phyloP scores from a whole-genome alignment of 257 asterid species.

The Cynanchum wilfordii region DNA sequence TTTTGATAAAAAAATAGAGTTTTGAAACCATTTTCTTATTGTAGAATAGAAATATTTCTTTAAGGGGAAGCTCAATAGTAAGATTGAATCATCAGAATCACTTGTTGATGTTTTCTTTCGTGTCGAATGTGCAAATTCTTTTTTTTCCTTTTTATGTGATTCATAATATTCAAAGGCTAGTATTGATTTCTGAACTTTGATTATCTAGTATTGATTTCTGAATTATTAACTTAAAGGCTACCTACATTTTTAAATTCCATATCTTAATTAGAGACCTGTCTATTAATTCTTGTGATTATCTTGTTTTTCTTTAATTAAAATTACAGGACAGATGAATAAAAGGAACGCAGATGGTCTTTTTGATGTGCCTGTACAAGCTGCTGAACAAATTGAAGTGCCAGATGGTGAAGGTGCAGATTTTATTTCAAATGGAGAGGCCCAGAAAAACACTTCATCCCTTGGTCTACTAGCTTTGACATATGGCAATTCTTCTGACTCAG shows the following conservation, averaged over 20 bases:
- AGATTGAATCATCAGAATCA: neutral
- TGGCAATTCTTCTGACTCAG: constrained; percentile 81
- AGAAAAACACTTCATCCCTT: constrained; percentile 64
- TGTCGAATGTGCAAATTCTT: neutral
- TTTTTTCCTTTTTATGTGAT: neutral
- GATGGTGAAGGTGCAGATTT: constrained; percentile 29
- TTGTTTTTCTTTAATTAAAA: constrained; percentile 16
- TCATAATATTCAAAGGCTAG: neutral
- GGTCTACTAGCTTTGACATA: constrained; percentile 81
- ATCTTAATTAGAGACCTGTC: neutral
- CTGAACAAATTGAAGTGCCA: constrained; percentile 31
- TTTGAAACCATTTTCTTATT: neutral
- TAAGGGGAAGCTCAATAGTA: neutral
- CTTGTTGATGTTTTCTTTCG: neutral
- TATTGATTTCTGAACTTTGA: neutral
- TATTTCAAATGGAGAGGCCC: constrained; percentile 32
- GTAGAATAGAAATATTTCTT: neutral
- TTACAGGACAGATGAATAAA: constrained; percentile 38
- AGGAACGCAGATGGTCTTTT: constrained; percentile 34
- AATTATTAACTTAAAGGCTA: neutral
- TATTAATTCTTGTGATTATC: neutral
- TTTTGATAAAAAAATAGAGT: neutral
- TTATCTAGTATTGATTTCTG: neutral
- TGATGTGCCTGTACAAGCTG: constrained; percentile 37
- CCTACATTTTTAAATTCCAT: neutral